A percentile compares a stretch with the other conserved stretches of the same genome.
Evolutionary conservation across 164 flowering plant genomes (phyloP).

Genomic region (Stephania yunnanensis): DNA sequence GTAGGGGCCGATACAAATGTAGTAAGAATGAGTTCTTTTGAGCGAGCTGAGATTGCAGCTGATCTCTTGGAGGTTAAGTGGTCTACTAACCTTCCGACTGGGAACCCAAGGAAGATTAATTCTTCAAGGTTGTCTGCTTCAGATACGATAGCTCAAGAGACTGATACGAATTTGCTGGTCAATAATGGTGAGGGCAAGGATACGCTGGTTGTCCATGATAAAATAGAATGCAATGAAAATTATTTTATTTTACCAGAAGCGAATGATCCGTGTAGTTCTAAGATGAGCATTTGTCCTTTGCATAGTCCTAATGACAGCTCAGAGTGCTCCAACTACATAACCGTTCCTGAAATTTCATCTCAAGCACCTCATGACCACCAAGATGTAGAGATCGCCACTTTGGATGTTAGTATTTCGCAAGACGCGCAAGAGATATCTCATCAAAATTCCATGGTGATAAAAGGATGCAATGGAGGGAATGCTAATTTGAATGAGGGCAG

Average conservation of each 20-base stretch:
- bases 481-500: slow-evolving; percentile 13
- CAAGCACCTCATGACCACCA: slow-evolving; percentile 17
- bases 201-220: slow-evolving; percentile 10
- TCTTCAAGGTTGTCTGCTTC: slow-evolving; percentile 16
- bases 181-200: slow-evolving; percentile 10
- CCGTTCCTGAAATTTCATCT: background rate
- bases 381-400: slow-evolving; percentile 14
- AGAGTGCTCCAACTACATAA: slow-evolving; percentile 15
- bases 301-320: slow-evolving; percentile 6
- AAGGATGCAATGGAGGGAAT: slow-evolving; percentile 13
- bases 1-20: slow-evolving; percentile 27
- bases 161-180: slow-evolving; percentile 13
- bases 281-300: slow-evolving; percentile 10
- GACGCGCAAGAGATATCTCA: slow-evolving; percentile 14
- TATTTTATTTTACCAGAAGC: slow-evolving; percentile 4
- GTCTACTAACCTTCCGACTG: slow-evolving; percentile 66
- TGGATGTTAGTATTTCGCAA: slow-evolving; percentile 14
- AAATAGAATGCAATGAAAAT: slow-evolving; percentile 5
- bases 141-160: slow-evolving; percentile 13
- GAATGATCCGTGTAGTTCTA: slow-evolving; percentile 9
- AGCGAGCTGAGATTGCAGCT: slow-evolving; percentile 84
- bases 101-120: slow-evolving; percentile 21
- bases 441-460: slow-evolving; percentile 7
- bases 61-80: slow-evolving; percentile 78
- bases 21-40: slow-evolving; percentile 48